Conservation (phyloP, 441 rosid genomes). For the Populus hybrid region DNA sequence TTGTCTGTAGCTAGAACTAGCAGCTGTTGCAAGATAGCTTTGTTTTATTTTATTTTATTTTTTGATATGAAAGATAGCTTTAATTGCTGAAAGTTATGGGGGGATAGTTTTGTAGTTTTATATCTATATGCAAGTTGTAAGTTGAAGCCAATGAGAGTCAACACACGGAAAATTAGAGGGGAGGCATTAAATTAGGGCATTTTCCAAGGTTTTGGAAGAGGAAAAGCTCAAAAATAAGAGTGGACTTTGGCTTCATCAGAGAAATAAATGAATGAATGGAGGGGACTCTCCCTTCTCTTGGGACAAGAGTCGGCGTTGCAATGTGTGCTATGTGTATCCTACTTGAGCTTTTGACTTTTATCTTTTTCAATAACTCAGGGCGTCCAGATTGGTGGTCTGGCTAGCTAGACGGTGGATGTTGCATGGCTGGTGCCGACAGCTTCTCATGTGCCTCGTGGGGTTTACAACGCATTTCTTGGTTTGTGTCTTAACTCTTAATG, state of each 20-base stretch:
- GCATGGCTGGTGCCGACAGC: constrained; percentile 3
- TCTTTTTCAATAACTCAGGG: neutral
- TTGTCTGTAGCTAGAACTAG: neutral
- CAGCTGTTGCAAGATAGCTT: neutral
- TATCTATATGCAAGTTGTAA: neutral
- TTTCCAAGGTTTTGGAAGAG: constrained; percentile 38
- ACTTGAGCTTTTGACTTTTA: too few relatives aligned
- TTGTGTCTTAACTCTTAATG: neutral
- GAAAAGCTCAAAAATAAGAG: constrained; percentile 14
- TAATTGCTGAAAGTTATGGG: neutral
- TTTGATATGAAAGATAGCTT: too few relatives aligned
- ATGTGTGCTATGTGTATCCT: neutral
- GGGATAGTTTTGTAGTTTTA: neutral
- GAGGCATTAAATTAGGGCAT: constrained; percentile 24
- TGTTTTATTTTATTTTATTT: too few relatives aligned
- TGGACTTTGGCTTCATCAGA: constrained; percentile 2
- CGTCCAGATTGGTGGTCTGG: neutral
- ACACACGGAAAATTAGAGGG: constrained; percentile 35
- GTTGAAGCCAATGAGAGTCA: constrained; percentile 30
- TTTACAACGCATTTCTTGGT: neutral
- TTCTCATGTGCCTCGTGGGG: constrained; percentile 4
- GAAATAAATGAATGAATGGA: constrained; percentile 14
- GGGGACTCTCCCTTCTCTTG: neutral
- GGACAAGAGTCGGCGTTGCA: constrained; percentile 7
- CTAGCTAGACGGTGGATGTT: neutral